These are phyloP conservation scores for Cladophialophora yegresii DNA, from an alignment of 2,329 filamentous ascomycete species.

Conservation along the genomic window DNA sequence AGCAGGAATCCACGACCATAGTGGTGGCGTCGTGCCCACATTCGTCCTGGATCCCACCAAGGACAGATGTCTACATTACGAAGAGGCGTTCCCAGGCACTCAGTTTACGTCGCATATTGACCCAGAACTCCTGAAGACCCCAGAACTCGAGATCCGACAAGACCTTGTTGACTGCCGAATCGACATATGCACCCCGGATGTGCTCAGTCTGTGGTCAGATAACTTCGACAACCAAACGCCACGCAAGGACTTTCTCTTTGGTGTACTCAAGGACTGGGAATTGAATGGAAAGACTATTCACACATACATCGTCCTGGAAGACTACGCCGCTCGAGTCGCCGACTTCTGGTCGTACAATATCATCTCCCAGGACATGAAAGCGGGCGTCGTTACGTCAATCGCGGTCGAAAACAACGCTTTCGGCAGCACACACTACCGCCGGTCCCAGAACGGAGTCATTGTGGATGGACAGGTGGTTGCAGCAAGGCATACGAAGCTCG, in stretches of 20 bases:
- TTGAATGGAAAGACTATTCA: slow-evolving; percentile 97
- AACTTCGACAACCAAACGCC: slow-evolving; percentile 96
- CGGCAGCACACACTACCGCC: slow-evolving; percentile 73
- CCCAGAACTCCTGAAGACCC: slow-evolving; percentile 71
- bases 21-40: slow-evolving; percentile 71
- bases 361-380: slow-evolving; percentile 68
- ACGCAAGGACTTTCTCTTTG: slow-evolving; percentile 83
- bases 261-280: slow-evolving; percentile 94
- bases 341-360: slow-evolving; percentile 89
- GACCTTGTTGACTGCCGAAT: slow-evolving; percentile 93
- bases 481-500: slow-evolving; percentile 69
- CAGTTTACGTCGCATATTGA: slow-evolving; percentile 64
- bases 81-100: slow-evolving; percentile 65
- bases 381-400: slow-evolving; percentile 31
- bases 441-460: slow-evolving; percentile 63
- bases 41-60: slow-evolving; percentile 83
- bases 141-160: slow-evolving; percentile 77
- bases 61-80: slow-evolving; percentile 86
- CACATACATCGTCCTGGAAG: slow-evolving; percentile 76
- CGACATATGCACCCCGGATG: slow-evolving; percentile 96
- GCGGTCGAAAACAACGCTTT: slow-evolving; percentile 65
- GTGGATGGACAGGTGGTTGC: slow-evolving; percentile 58
- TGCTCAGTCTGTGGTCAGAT: slow-evolving; percentile 92
- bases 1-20: slow-evolving; percentile 72
- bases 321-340: slow-evolving; percentile 82